Evolutionary conservation across 2,329 filamentous ascomycete genomes (phyloP).

Genomic region (Pseudodiploospora longispora): DNA sequence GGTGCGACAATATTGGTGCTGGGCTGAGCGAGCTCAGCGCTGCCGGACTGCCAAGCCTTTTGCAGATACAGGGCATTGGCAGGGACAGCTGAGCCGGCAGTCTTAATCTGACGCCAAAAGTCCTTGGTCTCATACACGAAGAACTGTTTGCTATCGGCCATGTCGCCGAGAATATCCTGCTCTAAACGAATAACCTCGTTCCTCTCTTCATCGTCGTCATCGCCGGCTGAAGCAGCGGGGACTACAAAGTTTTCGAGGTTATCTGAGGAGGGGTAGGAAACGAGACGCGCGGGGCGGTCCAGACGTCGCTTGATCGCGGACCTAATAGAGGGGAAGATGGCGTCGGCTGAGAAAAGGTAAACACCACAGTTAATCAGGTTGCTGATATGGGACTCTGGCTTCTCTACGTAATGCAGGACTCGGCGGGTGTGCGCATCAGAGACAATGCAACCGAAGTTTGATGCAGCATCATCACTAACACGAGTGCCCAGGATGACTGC

Average conservation of each 20-base stretch:
- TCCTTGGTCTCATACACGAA: conserved; percentile 98
- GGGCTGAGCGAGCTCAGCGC: conserved; percentile 68
- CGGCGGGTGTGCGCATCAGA: conserved; percentile 89
- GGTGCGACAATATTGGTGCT: conserved; percentile 84
- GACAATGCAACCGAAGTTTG: conserved; percentile 97
- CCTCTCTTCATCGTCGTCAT: conserved; percentile 59
- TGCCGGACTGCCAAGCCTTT: conserved; percentile 79
- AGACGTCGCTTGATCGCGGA: conserved; percentile 92
- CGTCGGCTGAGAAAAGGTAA: conserved; percentile 92
- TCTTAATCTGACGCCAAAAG: conserved; percentile 99
- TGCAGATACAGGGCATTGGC: conserved; percentile 95
- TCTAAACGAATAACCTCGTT: conserved; percentile 89
- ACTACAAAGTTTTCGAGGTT: conserved; percentile 67
- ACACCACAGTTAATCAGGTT: conserved; percentile 99
- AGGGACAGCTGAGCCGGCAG: conserved; percentile 90
- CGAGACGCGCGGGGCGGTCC: conserved; percentile 71
- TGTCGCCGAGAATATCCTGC: conserved; percentile 91
- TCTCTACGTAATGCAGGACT: conserved; percentile 98
- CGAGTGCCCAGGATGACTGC: conserved; percentile 92
- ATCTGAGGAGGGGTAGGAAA: conserved; percentile 94
- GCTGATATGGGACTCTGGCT: conserved; percentile 90
- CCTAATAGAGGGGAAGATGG: conserved; percentile 92
- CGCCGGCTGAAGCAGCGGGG: conserved; percentile 22
- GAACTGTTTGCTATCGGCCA: conserved; percentile 96
- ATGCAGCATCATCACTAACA: conserved; percentile 82